Conservation (phyloP, 2,329 filamentous ascomycete species). For the Fusarium sp. region DNA sequence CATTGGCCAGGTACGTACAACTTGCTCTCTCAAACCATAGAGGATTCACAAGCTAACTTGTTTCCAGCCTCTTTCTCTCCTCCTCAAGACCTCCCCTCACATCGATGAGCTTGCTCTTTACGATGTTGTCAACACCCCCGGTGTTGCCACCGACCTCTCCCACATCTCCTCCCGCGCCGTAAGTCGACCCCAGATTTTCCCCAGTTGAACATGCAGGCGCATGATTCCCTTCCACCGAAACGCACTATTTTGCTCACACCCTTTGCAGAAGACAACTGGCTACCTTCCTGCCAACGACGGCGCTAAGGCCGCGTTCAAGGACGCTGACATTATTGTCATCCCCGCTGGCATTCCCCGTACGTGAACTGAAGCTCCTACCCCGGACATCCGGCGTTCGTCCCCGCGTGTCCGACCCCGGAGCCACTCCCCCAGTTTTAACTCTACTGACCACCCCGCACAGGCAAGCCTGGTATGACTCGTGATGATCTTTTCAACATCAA, state of each 20-base stretch:
- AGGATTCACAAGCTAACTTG: slow-evolving; percentile 39
- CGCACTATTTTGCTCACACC: slow-evolving; percentile 51
- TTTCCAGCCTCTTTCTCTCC: slow-evolving; percentile 89
- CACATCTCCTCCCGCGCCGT: slow-evolving; percentile 95
- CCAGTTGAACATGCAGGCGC: slow-evolving; percentile 17
- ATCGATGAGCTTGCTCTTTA: slow-evolving; percentile 96
- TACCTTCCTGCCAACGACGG: slow-evolving; percentile 90
- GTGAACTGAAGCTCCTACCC: slow-evolving; percentile 55
- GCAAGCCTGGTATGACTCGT: slow-evolving; percentile 99
- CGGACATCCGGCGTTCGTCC: slow-evolving; percentile 29
- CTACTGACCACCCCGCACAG: slow-evolving; percentile 62
- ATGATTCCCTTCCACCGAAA: slow-evolving; percentile 45
- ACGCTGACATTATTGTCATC: slow-evolving; percentile 96
- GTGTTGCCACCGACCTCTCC: slow-evolving; percentile 95
- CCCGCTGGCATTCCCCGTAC: slow-evolving; percentile 97
- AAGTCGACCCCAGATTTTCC: slow-evolving; percentile 52
- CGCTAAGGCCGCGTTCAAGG: slow-evolving; percentile 88
- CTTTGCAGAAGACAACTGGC: slow-evolving; percentile 82
- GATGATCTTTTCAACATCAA: slow-evolving; percentile 99
- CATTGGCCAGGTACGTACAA: slow-evolving; percentile 88
- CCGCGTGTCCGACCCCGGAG: slow-evolving; percentile 40
- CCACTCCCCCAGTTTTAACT: slow-evolving; percentile 33
- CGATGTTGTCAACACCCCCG: slow-evolving; percentile 99
- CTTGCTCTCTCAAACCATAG: slow-evolving; percentile 3
- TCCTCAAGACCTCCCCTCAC: slow-evolving; percentile 91